Evolutionary conservation across 352 stramenopile genomes (phyloP), one percentile per base, ranked within the genome.

Genomic region (Globisporangium barbulae): DNA sequence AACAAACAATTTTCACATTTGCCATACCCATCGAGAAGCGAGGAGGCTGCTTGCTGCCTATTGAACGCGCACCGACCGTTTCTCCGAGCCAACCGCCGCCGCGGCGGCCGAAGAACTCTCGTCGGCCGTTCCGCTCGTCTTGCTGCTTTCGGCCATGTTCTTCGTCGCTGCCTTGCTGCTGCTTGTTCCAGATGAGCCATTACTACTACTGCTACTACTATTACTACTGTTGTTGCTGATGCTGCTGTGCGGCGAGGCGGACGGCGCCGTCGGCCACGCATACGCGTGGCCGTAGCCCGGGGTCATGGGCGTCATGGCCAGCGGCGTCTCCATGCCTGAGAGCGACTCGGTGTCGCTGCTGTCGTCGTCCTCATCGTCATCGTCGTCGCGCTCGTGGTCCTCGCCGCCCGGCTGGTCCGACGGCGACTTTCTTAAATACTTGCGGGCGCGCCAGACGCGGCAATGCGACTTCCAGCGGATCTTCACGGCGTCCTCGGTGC

Each of bases 381-480:
- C 39, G 13, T 66, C 52, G 9, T 60, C 41, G n/a, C 25, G 31
- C 17, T 56, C 44, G 3, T 52, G 17, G 31, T 17, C 21, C 28
- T 30, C 7, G 15, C 19, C 22, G n/a, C 61, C 61, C 0, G 61
- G 60, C 28, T 52, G 28, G 31, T 69, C 59, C 21, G 35, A 39
- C 13, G 74, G 65, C 47, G 74, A 72, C 68, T 92, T 92, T 48
- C 83, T 79, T 73, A 92, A 73, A 69, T 92, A 92, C 71, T 92
- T 92, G 60, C 81, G 81, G 60, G 83, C 83, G 56, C 83, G 81
- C 85, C 85, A 93, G 25, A 93, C 72, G 52, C 86, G 85, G 70
- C 87, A 94, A 63, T 94, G 76, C 59, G 85, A 93, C 67, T 97
- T 97, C 89, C 90, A 97, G 47, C 88, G 85, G 71, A 97, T 97